These are phyloP conservation scores for Magnolia kwangsiensis DNA, from an alignment of 164 flowering plant genomes.

Conservation along the genomic window DNA sequence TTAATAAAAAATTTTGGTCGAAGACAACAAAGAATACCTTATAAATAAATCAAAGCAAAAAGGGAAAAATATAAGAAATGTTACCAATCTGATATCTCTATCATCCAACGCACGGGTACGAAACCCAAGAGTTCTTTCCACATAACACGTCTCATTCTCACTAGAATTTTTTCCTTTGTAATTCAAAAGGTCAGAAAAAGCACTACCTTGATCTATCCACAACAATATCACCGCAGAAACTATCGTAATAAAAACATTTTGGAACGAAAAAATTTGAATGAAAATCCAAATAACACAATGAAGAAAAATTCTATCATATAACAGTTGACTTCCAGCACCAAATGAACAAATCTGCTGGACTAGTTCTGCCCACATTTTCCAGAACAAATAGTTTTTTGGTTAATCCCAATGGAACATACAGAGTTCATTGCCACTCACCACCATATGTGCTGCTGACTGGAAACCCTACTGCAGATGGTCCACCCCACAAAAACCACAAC, in stretches of 20 bases:
- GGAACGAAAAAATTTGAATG: background rate
- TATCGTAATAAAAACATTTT: conserved; percentile 18
- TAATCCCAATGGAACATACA: too few relatives aligned
- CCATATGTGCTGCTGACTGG: too few relatives aligned
- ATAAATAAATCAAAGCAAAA: background rate
- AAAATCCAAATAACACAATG: background rate
- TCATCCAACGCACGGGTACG: conserved; percentile 70
- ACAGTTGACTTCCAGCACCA: too few relatives aligned
- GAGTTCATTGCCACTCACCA: too few relatives aligned
- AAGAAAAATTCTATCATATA: too few relatives aligned
- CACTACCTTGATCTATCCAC: conserved; percentile 87
- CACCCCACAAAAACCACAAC: too few relatives aligned
- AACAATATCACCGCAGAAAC: conserved; percentile 88
- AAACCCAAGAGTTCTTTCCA: conserved; percentile 81
- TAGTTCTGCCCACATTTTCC: too few relatives aligned
- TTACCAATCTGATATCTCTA: conserved; percentile 80
- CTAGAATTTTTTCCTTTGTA: conserved; percentile 82
- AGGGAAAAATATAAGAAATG: background rate
- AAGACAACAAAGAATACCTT: background rate
- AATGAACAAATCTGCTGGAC: too few relatives aligned
- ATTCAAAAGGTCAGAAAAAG: conserved; percentile 84
- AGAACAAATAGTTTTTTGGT: too few relatives aligned
- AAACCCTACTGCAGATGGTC: too few relatives aligned
- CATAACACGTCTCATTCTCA: conserved; percentile 82
- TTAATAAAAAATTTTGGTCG: background rate